Percentiles rank a stretch among this genome's conserved stretches.
Conservation (phyloP, 768 basidiomycete species). For the Sporobolomyces pararoseus region DNA sequence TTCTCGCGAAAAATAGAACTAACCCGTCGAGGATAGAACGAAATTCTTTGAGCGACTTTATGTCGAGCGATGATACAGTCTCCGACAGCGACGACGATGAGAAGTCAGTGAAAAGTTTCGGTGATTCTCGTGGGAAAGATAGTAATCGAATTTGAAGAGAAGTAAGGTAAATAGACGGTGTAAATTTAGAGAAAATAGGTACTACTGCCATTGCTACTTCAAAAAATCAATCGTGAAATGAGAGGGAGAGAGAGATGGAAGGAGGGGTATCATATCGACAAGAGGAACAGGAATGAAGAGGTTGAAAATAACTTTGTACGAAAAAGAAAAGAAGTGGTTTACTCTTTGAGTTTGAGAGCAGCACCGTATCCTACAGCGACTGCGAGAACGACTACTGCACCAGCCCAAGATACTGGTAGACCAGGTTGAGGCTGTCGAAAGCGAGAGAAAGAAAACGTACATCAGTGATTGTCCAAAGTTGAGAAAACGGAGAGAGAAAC, state of each 20-base stretch:
- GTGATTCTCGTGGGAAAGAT: not conserved
- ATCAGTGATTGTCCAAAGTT: not conserved
- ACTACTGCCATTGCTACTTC: too few relatives aligned
- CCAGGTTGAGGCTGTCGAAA: slow-evolving; percentile 13
- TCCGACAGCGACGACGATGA: not conserved
- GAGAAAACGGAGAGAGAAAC: not conserved
- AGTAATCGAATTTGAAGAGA: too few relatives aligned
- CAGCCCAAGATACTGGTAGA: slow-evolving; percentile 38
- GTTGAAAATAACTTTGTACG: not conserved
- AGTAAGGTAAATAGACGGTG: not conserved
- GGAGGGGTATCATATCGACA: not conserved
- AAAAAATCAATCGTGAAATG: too few relatives aligned
- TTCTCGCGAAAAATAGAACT: too few relatives aligned
- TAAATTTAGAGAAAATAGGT: too few relatives aligned
- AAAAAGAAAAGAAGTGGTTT: not conserved
- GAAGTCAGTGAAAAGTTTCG: not conserved
- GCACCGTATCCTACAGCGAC: slow-evolving; percentile 39
- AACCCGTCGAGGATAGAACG: too few relatives aligned
- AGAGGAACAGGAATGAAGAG: not conserved
- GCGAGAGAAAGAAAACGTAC: not conserved
- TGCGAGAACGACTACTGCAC: slow-evolving; percentile 43
- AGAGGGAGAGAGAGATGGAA: not conserved
- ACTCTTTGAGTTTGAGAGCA: slow-evolving; percentile 39
- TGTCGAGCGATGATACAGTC: not conserved
- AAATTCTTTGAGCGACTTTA: not conserved